Evolutionary conservation across 1,284 basidiomycete genomes (phyloP).

Genomic region (Amanita bisporigera): DNA sequence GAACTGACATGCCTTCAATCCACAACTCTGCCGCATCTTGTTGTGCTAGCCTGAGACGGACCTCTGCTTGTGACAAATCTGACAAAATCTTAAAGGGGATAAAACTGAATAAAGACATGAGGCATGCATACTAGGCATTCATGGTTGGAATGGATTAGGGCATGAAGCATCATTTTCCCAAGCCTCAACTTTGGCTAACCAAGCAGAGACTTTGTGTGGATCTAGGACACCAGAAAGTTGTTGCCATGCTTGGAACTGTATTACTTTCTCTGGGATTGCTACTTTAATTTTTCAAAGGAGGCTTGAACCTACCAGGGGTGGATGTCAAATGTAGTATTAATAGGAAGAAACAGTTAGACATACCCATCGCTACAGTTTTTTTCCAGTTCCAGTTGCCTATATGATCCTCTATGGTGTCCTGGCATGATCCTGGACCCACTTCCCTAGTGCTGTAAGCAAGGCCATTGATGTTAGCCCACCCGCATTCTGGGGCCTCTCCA

Average conservation of each 20-base stretch:
- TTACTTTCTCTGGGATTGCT: slow-evolving; percentile 12
- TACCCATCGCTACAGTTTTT: slow-evolving; percentile 29
- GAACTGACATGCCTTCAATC: slow-evolving; percentile 1
- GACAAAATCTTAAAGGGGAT: not conserved
- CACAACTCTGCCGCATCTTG: slow-evolving; percentile 13
- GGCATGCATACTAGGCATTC: slow-evolving; percentile 11
- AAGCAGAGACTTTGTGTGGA: not conserved
- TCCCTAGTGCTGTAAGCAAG: slow-evolving; percentile 29
- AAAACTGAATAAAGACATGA: not conserved
- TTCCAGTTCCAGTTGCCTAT: slow-evolving; percentile 34
- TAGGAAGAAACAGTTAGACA: not conserved
- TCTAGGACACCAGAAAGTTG: slow-evolving; percentile 15
- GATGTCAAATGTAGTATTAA: not conserved
- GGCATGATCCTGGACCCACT: slow-evolving; percentile 39
- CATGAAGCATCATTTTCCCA: slow-evolving; percentile 23
- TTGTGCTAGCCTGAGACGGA: slow-evolving; percentile 5
- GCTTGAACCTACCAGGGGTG: slow-evolving; percentile 11
- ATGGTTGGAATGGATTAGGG: slow-evolving; percentile 20
- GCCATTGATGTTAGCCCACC: slow-evolving; percentile 35
- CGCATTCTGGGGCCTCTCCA: slow-evolving; percentile 21
- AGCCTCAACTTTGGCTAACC: slow-evolving; percentile 14
- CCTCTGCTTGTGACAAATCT: slow-evolving; percentile 3
- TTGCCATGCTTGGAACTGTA: slow-evolving; percentile 12
- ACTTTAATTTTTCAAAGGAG: slow-evolving; percentile 21
- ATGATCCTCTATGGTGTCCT: slow-evolving; percentile 40